Base-by-base conservation (phyloP, 2,329 filamentous ascomycete species). In the Alternaria rosae region DNA sequence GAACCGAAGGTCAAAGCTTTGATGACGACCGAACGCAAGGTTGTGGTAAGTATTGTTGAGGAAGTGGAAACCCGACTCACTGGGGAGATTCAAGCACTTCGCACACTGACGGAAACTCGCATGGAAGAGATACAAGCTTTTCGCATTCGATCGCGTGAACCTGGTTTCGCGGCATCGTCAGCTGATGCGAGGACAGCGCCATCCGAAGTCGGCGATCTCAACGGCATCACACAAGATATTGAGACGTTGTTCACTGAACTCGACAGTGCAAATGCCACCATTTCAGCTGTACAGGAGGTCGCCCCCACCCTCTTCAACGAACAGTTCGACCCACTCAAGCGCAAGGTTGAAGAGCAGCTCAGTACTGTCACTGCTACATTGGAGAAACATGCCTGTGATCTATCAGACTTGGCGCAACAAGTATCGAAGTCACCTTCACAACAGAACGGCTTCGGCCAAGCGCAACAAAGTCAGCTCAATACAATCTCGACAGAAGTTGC, bases 251-350 rank as follows among this genome's bases (percentile, higher is more conserved):
- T 32, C 8, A 5, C 12, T 5, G 17, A 25, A 10, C 4, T 45
- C 11, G 25, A 57, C 10, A 7, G 48, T 3, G 43, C 62, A 6
- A 20, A 44, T 41, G 15, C 7, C 5, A 25, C 12, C 6, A 52
- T 65, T 32, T n/a, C 10, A 0, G 26, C 23, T 11, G 11, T 64
- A 17, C 10, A 53, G 26, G 13, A 57, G 1, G 23, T n/a, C 20
- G 44, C 61, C 8, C 63, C 65, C 6, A 25, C 25, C 7, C 48
- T 64, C 11, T 66, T 66, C 41, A 53, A 15, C 5, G n/a, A 58
- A 11, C 54, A 59, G 8, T 61, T 68, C 20, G 64, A 63, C n/a
- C 57, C 57, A 17, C 56, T 67, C 41, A 65, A 63, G 35, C 8
- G 41, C 9, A 26, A 6, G 6, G 11, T 65, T 12, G 56, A 61